These are phyloP conservation scores for Eucalyptus pauciflora DNA, from an alignment of 345 rosid species.

Conservation along the genomic window DNA sequence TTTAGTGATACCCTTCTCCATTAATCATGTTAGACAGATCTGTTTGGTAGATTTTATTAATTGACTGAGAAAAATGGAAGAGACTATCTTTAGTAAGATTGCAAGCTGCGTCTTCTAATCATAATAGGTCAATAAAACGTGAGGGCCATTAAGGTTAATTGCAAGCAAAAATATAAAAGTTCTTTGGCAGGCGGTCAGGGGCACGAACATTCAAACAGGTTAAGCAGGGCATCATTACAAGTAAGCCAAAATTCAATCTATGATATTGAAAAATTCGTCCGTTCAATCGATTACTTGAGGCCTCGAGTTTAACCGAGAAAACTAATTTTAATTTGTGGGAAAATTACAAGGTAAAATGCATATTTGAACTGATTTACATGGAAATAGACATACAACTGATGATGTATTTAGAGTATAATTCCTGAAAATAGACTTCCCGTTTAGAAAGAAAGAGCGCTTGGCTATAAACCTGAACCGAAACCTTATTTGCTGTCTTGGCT, in stretches of 20 bases:
- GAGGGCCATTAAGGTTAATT: neutral
- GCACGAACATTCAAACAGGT: neutral
- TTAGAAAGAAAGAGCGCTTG: neutral
- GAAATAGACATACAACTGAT: neutral
- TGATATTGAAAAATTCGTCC: neutral
- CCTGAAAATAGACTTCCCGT: neutral
- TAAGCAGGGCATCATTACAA: neutral
- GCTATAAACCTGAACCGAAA: neutral
- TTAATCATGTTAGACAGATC: neutral
- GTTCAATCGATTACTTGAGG: neutral
- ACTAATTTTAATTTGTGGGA: neutral
- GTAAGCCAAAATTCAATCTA: neutral
- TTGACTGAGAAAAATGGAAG: neutral
- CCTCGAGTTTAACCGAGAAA: neutral
- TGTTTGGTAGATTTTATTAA: neutral
- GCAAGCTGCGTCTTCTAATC: neutral
- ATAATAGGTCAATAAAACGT: neutral
- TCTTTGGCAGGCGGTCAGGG: neutral
- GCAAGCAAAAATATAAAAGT: neutral
- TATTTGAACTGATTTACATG: neutral
- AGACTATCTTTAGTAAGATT: neutral
- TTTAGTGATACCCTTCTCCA: neutral
- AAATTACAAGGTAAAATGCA: neutral
- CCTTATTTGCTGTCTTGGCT: neutral
- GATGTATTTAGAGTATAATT: neutral